phyloP scores from a whole-genome alignment of 768 basidiomycete species.

The Leccinum arenicola region DNA sequence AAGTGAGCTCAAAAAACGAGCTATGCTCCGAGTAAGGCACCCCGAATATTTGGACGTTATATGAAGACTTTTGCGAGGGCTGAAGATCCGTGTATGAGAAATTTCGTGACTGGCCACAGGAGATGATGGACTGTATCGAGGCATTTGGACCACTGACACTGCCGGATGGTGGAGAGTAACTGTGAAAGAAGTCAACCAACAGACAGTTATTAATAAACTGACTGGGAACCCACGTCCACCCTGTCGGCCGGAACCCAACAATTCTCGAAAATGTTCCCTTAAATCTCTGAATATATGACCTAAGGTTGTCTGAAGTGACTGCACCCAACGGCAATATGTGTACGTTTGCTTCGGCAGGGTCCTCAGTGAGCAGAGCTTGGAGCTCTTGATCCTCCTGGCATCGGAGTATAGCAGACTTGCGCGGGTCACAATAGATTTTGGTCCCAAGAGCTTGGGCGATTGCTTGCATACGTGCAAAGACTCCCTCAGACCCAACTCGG shows the following conservation, averaged over 20 bases:
- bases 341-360: conserved; percentile 75
- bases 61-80: conserved; percentile 67
- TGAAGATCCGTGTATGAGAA: conserved; percentile 72
- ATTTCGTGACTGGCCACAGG: conserved; percentile 56
- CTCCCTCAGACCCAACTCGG: background rate
- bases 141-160: conserved; percentile 61
- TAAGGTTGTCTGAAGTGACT: conserved; percentile 75
- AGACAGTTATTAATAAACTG: background rate
- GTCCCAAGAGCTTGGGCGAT: conserved; percentile 78
- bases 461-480: conserved; percentile 44
- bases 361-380: conserved; percentile 67
- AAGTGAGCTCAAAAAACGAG: conserved; percentile 92
- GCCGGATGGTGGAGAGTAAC: conserved; percentile 66
- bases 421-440: conserved; percentile 86
- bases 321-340: conserved; percentile 81
- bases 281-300: conserved; percentile 72
- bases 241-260: conserved; percentile 89
- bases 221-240: conserved; percentile 77
- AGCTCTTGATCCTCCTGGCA: conserved; percentile 86
- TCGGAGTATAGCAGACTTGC: conserved; percentile 78
- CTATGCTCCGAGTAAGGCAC: conserved; percentile 96
- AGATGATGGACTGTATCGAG: conserved; percentile 66
- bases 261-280: conserved; percentile 67
- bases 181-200: conserved; percentile 26
- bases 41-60: conserved; percentile 70